Base-by-base conservation (phyloP, 352 stramenopile genomes). In the Globisporangium megalacanthum region DNA sequence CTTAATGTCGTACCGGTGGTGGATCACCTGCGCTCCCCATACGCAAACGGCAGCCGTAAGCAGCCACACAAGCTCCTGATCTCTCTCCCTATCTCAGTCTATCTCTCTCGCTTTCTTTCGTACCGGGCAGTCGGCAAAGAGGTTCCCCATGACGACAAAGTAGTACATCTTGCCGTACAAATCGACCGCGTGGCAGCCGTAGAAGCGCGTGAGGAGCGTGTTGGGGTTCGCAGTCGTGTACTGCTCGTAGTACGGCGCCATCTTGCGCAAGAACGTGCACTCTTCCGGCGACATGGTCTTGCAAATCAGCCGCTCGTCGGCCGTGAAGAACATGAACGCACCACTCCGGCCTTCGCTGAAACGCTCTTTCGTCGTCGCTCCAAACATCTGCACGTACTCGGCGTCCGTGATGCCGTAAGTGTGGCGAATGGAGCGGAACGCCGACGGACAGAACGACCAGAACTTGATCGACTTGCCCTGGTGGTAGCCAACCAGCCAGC, bases 1-100 rank as follows among this genome's bases (percentile, higher is more conserved):
- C 70, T 97, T 97, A 56, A 97, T 92, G 62, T 97, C 89, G 64
- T 97, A 97, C 4, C 83, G 80, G 60, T 92, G 83, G 61, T 97
- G 86, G 13, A 97, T 81, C 53, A 83, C 46, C 58, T 62, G 15
- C 8, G 22, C 22, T 22, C 42, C 2, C 3, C 46, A 61, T 4
- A 37, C 3, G 15, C 14, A 9, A 11, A 44, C 13, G 19, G 8
- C 19, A 49, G 19, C 19, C 25, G 25, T 31, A 37, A 37, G 20
- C 46, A 35, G 15, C 19, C 45, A 49, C 3, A 31, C 44, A 49
- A 25, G 25, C 25, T 29, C 25, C 1, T 29, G 1, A 29, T 29
- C 25, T 29, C 25, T 29, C 25, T 29, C 25, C 1, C 25, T 29
- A 29, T 29, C 25, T n/a, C n/a, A n/a, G n/a, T n/a, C n/a, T n/a